phyloP scores from a whole-genome alignment of 768 basidiomycete species.

The Albatrellus ellisii region DNA sequence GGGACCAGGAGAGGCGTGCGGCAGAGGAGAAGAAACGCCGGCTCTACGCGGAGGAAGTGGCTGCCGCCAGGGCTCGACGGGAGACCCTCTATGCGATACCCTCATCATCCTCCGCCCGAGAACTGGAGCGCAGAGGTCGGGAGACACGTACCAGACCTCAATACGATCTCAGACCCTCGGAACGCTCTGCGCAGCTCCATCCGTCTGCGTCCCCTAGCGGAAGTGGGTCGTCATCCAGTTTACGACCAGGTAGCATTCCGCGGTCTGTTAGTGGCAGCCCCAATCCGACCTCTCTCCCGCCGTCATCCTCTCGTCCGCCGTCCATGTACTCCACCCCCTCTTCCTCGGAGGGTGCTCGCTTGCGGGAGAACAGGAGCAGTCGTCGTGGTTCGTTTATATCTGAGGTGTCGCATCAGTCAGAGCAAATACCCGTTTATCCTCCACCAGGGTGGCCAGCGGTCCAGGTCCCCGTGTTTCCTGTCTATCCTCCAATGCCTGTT shows the following conservation, averaged over 20 bases:
- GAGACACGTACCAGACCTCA: constrained; percentile 5
- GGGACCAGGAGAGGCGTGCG: constrained; percentile 31
- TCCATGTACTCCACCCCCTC: constrained; percentile 5
- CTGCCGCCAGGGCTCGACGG: constrained; percentile 11
- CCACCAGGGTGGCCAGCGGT: constrained; percentile 6
- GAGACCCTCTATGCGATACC: constrained; percentile 3
- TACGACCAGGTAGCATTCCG: constrained; percentile 3
- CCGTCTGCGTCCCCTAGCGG: neutral
- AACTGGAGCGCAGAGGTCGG: constrained; percentile 6
- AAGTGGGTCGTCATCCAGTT: constrained; percentile 6
- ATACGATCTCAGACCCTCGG: constrained; percentile 9
- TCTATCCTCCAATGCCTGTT: constrained; percentile 2
- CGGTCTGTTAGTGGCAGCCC: constrained; percentile 4
- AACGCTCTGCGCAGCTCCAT: neutral
- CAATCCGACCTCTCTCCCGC: constrained; percentile 1
- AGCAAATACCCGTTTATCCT: neutral
- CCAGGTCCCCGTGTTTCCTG: constrained; percentile 4
- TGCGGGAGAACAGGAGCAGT: constrained; percentile 1
- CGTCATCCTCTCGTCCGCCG: constrained; percentile 6
- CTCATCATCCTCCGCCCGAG: neutral
- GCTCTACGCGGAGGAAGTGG: constrained; percentile 11
- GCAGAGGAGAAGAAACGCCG: constrained; percentile 27
- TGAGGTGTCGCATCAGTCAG: constrained; percentile 7
- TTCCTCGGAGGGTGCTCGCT: constrained; percentile 9
- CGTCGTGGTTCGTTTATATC: constrained; percentile 8